phyloP scores from a whole-genome alignment of 441 rosid species.

The Syzygium syzygioides region DNA sequence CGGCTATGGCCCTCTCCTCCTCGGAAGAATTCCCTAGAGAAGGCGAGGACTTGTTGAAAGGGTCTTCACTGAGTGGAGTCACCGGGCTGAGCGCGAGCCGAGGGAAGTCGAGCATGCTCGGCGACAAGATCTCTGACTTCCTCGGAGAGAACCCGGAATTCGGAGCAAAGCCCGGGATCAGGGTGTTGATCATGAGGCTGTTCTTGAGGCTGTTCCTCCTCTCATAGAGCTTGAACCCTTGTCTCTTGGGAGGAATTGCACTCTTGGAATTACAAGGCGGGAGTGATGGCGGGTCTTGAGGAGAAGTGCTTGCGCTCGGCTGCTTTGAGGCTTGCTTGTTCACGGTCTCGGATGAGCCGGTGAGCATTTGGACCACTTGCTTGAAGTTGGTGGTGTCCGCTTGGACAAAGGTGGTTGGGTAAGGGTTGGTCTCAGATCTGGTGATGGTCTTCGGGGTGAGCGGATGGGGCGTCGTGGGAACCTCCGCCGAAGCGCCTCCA shows the following conservation, averaged over 20 bases:
- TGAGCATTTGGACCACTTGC: constrained; percentile 94
- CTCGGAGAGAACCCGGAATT: neutral
- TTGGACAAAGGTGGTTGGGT: constrained; percentile 92
- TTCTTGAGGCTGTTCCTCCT: constrained; percentile 16
- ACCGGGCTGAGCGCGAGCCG: constrained; percentile 20
- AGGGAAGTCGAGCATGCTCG: constrained; percentile 18
- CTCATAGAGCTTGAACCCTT: constrained; percentile 22
- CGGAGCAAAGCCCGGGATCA: neutral
- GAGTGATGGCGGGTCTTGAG: constrained; percentile 41
- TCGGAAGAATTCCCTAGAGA: neutral
- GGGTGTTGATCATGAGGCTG: constrained; percentile 14
- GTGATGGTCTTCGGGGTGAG: constrained; percentile 52
- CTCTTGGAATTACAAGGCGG: constrained; percentile 46
- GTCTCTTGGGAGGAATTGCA: constrained; percentile 32
- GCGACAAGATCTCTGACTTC: constrained; percentile 18
- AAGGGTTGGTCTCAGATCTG: constrained; percentile 82
- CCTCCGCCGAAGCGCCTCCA: constrained; percentile 17
- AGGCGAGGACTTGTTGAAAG: constrained; percentile 20
- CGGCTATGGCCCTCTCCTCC: constrained; percentile 2
- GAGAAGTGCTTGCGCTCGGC: constrained; percentile 38
- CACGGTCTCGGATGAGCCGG: constrained; percentile 58
- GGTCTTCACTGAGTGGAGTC: constrained; percentile 13
- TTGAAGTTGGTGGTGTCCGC: constrained; percentile 89
- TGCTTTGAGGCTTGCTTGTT: constrained; percentile 9
- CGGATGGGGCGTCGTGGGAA: constrained; percentile 42